A percentile compares a stretch with the other conserved stretches of the same genome.
These are phyloP conservation scores for Yamadazyma friedrichii DNA, from an alignment of 1,139 yeast genomes.

Conservation along the genomic window DNA sequence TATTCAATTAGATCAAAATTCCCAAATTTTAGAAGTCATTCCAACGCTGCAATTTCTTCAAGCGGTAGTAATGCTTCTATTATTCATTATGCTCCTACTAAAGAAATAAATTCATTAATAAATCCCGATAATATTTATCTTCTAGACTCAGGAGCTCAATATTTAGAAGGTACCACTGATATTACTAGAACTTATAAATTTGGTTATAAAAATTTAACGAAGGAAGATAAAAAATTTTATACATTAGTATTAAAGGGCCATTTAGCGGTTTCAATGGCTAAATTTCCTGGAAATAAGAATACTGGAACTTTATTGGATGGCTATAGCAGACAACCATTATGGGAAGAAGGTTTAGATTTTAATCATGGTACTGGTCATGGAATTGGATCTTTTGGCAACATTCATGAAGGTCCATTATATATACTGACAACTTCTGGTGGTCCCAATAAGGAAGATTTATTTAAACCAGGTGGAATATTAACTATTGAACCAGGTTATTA, in stretches of 20 bases:
- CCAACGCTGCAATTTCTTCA: slow-evolving; percentile 52
- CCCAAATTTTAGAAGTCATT: slow-evolving; percentile 48
- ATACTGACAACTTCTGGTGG: slow-evolving; percentile 39
- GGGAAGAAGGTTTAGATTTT: slow-evolving; percentile 50
- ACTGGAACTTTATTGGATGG: slow-evolving; percentile 48
- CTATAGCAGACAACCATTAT: slow-evolving; percentile 48
- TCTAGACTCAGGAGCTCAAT: slow-evolving; percentile 54
- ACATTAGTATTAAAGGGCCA: slow-evolving; percentile 55
- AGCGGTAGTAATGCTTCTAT: slow-evolving; percentile 53
- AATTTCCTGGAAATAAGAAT: slow-evolving; percentile 37
- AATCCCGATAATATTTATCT: slow-evolving; percentile 41
- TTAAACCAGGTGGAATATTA: slow-evolving; percentile 45
- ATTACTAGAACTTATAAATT: slow-evolving; percentile 51
- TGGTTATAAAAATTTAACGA: slow-evolving; percentile 21
- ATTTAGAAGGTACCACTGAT: slow-evolving; percentile 56
- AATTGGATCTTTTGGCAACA: slow-evolving; percentile 51
- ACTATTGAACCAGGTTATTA: slow-evolving; percentile 58
- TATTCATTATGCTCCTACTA: slow-evolving; percentile 52
- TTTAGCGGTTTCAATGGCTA: slow-evolving; percentile 50
- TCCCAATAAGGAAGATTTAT: slow-evolving; percentile 35
- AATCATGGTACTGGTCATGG: slow-evolving; percentile 64
- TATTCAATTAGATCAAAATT: slow-evolving; percentile 35
- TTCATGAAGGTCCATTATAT: slow-evolving; percentile 54
- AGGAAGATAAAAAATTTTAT: slow-evolving; percentile 35
- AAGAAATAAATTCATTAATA: slow-evolving; percentile 32